Evolutionary conservation across 169 alveolate genomes (phyloP).

Genomic region (Plasmodium gallinaceum): DNA sequence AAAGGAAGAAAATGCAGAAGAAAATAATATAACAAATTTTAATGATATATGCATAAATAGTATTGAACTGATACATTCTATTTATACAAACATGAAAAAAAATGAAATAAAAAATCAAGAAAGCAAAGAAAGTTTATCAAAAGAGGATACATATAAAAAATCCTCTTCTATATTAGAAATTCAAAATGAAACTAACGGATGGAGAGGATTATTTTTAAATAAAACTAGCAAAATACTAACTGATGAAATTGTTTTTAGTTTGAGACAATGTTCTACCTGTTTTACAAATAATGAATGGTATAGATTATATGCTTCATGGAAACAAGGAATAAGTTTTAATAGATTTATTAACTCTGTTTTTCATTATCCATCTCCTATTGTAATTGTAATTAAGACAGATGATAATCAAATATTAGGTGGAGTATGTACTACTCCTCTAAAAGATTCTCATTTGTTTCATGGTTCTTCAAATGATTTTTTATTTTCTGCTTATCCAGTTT

Average conservation of each 20-base stretch:
- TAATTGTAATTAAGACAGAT: constrained; percentile 65
- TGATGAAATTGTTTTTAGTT: constrained; percentile 69
- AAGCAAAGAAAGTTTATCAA: constrained; percentile 14
- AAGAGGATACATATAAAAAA: constrained; percentile 26
- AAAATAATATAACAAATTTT: constrained; percentile 22
- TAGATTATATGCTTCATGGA: constrained; percentile 74
- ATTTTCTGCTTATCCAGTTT: constrained; percentile 72
- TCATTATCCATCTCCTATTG: constrained; percentile 60
- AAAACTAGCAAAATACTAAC: constrained; percentile 75
- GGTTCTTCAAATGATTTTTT: constrained; percentile 68
- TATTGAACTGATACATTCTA: constrained; percentile 55
- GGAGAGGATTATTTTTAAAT: constrained; percentile 76
- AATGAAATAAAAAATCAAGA: constrained; percentile 37
- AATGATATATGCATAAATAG: constrained; percentile 51
- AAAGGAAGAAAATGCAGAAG: not conserved
- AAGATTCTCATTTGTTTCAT: constrained; percentile 74
- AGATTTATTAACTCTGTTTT: constrained; percentile 60
- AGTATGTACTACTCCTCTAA: constrained; percentile 71
- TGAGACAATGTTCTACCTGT: constrained; percentile 73
- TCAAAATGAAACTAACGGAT: constrained; percentile 48
- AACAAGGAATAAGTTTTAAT: constrained; percentile 75
- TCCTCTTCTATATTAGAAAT: constrained; percentile 65
- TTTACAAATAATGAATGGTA: constrained; percentile 74
- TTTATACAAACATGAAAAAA: constrained; percentile 62
- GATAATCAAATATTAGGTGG: constrained; percentile 76